Evolutionary conservation across 2,329 filamentous ascomycete species (phyloP).

Genomic region (Stachybotrys echinatus): DNA sequence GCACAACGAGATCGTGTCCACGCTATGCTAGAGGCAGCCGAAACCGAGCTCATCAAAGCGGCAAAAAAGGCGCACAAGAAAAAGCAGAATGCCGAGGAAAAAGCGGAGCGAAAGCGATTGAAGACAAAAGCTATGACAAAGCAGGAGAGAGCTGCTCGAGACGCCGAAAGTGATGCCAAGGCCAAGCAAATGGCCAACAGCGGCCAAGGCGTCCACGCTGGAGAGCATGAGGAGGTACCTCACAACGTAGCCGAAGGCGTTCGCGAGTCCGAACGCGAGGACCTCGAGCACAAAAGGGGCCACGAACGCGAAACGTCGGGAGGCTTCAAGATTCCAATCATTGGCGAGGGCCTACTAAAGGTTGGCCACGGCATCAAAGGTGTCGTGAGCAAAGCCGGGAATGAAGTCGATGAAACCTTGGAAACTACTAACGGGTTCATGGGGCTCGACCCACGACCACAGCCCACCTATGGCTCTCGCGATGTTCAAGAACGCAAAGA

Average conservation of each 20-base stretch:
- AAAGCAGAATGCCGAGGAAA: constrained; percentile 57
- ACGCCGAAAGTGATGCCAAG: constrained; percentile 42
- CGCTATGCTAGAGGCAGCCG: constrained; percentile 66
- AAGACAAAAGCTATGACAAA: constrained; percentile 46
- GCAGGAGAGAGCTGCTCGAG: constrained; percentile 40
- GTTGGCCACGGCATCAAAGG: constrained; percentile 45
- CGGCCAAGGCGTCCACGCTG: constrained; percentile 43
- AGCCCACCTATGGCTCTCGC: not conserved
- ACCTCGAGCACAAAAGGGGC: constrained; percentile 5
- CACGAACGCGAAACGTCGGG: constrained; percentile 17
- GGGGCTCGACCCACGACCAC: constrained; percentile 8
- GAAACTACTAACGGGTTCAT: constrained; percentile 52
- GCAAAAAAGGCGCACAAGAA: constrained; percentile 79
- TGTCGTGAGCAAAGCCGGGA: constrained; percentile 37
- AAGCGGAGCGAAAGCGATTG: constrained; percentile 51
- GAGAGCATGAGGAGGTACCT: constrained; percentile 47
- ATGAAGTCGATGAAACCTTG: constrained; percentile 46
- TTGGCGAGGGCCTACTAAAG: constrained; percentile 35
- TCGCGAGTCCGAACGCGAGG: constrained; percentile 27
- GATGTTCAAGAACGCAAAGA: constrained; percentile 20
- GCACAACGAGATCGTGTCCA: constrained; percentile 68
- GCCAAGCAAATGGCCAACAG: constrained; percentile 46
- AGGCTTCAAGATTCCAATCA: constrained; percentile 21
- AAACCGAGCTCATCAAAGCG: constrained; percentile 75
- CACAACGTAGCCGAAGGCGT: constrained; percentile 44